A percentile compares a stretch with the other conserved stretches of the same genome.
phyloP scores from a whole-genome alignment of 257 asterid genomes.

The Verbascum thapsus region DNA sequence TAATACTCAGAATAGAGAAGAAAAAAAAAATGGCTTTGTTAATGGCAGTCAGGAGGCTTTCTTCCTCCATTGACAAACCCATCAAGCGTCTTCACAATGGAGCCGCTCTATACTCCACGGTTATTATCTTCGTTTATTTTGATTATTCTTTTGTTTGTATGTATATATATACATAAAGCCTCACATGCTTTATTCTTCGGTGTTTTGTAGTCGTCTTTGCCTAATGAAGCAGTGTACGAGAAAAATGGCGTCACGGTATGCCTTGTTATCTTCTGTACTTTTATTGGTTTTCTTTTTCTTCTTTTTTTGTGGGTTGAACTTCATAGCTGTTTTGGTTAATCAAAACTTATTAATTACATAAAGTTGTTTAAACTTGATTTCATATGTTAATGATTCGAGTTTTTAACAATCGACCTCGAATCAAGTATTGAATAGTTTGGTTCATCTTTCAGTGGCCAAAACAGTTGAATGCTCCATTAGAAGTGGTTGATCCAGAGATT shows the following conservation, averaged over 20 bases:
- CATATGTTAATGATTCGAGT: too few relatives aligned
- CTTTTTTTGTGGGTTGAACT: not conserved
- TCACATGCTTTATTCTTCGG: not conserved
- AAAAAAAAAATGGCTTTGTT: constrained; percentile 67
- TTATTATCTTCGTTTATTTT: constrained; percentile 5
- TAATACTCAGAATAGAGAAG: not conserved
- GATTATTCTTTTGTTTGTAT: not conserved
- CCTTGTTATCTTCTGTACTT: too few relatives aligned
- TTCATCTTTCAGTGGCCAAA: constrained; percentile 70
- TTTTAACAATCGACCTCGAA: too few relatives aligned
- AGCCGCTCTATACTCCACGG: constrained; percentile 76
- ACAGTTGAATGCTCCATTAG: constrained; percentile 77
- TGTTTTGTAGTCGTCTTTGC: constrained; percentile 65
- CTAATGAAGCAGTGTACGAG: constrained; percentile 76
- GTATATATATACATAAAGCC: constrained; percentile 12
- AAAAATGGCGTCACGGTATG: constrained; percentile 71
- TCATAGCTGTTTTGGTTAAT: not conserved
- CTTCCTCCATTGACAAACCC: constrained; percentile 67
- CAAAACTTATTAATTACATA: constrained; percentile 8
- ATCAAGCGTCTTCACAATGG: constrained; percentile 54
- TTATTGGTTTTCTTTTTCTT: too few relatives aligned
- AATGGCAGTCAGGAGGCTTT: constrained; percentile 79
- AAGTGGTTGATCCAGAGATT: constrained; percentile 76
- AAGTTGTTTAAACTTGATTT: too few relatives aligned
- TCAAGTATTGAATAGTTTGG: too few relatives aligned